Percentiles rank a stretch among this genome's conserved stretches.
Evolutionary conservation across 305 asterid genomes (phyloP).

Genomic region (Rubia peregrina): DNA sequence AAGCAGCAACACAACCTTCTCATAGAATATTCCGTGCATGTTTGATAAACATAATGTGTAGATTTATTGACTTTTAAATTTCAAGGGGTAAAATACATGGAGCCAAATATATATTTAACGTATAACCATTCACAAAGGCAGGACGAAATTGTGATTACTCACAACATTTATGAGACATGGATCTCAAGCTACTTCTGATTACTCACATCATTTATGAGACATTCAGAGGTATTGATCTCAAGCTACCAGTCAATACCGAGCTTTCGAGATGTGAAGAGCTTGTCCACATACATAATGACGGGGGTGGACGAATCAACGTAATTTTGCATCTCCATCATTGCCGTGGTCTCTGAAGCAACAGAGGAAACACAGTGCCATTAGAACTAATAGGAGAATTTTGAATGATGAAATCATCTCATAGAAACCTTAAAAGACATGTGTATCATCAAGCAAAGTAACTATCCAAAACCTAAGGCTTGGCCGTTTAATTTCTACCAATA

Average conservation of each 20-base stretch:
- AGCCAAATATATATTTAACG: no score
- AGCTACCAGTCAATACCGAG: conserved; percentile 79
- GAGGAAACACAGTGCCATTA: neutral
- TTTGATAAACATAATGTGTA: neutral
- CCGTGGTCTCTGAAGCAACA: conserved; percentile 50
- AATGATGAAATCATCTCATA: neutral
- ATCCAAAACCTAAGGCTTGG: neutral
- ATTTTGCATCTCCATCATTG: conserved; percentile 63
- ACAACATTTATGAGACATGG: neutral
- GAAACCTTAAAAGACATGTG: neutral
- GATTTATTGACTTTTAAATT: neutral
- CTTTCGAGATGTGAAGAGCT: conserved; percentile 57
- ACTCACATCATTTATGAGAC: neutral
- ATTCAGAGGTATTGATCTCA: neutral
- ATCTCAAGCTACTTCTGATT: conserved; percentile 28
- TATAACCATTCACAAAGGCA: no score
- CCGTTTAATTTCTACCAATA: neutral
- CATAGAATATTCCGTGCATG: neutral
- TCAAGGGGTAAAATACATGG: neutral
- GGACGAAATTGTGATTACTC: no score
- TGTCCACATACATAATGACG: conserved; percentile 52
- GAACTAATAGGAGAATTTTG: neutral
- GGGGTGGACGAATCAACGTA: conserved; percentile 43
- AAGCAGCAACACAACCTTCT: neutral
- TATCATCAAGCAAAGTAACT: neutral